phyloP scores from a whole-genome alignment of 2,329 filamentous ascomycete species.

The Fonsecaea monophora region DNA sequence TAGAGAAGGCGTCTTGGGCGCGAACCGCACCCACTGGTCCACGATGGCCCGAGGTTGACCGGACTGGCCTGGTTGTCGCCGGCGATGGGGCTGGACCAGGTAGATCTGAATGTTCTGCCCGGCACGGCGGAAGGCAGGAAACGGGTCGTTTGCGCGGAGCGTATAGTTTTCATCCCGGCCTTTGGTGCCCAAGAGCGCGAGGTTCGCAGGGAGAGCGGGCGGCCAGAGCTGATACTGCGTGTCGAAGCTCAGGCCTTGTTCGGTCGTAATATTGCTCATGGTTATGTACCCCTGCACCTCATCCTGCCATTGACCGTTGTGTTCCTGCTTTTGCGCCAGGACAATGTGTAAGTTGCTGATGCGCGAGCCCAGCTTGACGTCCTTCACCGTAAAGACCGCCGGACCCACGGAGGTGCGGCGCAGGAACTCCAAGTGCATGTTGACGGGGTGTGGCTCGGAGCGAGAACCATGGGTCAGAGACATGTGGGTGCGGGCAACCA shows the following conservation, averaged over 20 bases:
- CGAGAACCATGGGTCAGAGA: conserved; percentile 57
- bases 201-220: conserved; percentile 45
- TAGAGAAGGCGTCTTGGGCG: conserved; percentile 45
- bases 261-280: conserved; percentile 66
- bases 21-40: conserved; percentile 70
- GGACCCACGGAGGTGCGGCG: conserved; percentile 66
- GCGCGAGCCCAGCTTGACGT: conserved; percentile 69
- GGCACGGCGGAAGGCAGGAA: conserved; percentile 55
- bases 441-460: conserved; percentile 66
- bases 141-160: conserved; percentile 46
- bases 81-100: conserved; percentile 58
- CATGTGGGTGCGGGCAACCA: conserved; percentile 65
- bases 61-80: conserved; percentile 35
- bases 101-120: conserved; percentile 59
- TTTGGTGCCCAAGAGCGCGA: conserved; percentile 42
- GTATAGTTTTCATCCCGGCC: conserved; percentile 55
- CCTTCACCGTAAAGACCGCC: conserved; percentile 64
- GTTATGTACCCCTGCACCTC: conserved; percentile 70
- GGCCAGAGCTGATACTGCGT: conserved; percentile 62
- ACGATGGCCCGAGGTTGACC: conserved; percentile 43
- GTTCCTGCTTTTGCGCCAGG: conserved; percentile 52
- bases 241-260: conserved; percentile 63
- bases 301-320: conserved; percentile 42
- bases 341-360: conserved; percentile 69
- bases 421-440: conserved; percentile 70